phyloP scores from a whole-genome alignment of 495 filamentous ascomycete genomes.

The Xylaria sp. region DNA sequence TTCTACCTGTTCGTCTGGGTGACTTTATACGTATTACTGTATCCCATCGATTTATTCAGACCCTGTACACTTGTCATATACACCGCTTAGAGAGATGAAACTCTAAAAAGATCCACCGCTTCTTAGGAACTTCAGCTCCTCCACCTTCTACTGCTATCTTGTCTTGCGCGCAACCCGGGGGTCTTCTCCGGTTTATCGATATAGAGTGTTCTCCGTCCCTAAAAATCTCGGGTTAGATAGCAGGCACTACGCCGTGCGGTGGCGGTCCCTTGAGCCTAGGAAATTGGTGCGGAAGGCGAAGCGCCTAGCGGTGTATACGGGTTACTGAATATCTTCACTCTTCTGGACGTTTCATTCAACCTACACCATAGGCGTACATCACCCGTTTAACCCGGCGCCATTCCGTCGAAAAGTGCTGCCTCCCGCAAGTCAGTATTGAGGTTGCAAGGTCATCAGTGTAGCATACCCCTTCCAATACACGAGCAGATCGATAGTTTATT shows the following conservation, averaged over 20 bases:
- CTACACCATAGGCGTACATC: not conserved
- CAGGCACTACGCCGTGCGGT: slow-evolving; percentile 13
- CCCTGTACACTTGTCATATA: slow-evolving; percentile 14
- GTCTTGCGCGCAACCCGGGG: not conserved
- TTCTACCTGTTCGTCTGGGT: slow-evolving; percentile 32
- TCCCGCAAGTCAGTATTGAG: slow-evolving; percentile 10
- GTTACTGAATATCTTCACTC: slow-evolving; percentile 10
- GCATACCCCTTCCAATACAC: slow-evolving; percentile 6
- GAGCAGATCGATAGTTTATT: slow-evolving; percentile 2
- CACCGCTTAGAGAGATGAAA: slow-evolving; percentile 15
- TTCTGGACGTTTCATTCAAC: not conserved
- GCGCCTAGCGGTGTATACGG: slow-evolving; percentile 13
- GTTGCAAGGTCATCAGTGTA: slow-evolving; percentile 7
- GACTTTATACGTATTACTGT: slow-evolving; percentile 20
- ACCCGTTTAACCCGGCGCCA: slow-evolving; percentile 2
- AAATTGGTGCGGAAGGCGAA: slow-evolving; percentile 11
- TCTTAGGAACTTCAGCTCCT: slow-evolving; percentile 7
- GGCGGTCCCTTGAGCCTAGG: slow-evolving; percentile 4
- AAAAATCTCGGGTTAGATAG: not conserved
- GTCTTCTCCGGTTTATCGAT: slow-evolving; percentile 13
- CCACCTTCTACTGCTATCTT: not conserved
- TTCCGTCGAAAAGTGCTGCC: not conserved
- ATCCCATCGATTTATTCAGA: slow-evolving; percentile 15
- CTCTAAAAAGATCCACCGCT: slow-evolving; percentile 9
- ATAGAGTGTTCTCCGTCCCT: not conserved